Base-by-base conservation (phyloP, 352 stramenopile species). In the Globisporangium nodosum region DNA sequence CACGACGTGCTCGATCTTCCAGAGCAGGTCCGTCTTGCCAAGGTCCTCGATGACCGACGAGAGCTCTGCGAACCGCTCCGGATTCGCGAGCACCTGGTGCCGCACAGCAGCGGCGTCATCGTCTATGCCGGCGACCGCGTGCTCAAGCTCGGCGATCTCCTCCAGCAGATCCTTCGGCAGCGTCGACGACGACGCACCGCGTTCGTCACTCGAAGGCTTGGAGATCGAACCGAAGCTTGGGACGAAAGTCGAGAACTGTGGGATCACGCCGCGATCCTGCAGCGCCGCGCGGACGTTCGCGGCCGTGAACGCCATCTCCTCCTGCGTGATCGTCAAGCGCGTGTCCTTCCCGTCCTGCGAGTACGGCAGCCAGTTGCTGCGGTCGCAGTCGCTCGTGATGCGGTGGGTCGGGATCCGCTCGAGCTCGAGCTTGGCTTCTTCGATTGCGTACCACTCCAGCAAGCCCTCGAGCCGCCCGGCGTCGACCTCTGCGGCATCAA, bases 1-100 rank as follows among this genome's bases (percentile, higher is more conserved):
- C 3, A 91, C 75, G 3, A 64, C 74, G 52, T 91, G 76, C 13
- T 77, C 66, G n/a, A 91, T 73, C 60, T 88, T 91, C 78, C 78
- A 88, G 18, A 91, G 66, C 49, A 91, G 56, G 52, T 91, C 78
- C 11, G 68, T 84, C 62, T 89, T 91, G 2, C 78, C 76, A 0
- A 91, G 58, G 50, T 71, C 75, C 51, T 89, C 74, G 20, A 91
- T 80, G 18, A 85, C 65, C 15, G 65, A 45, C 18, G 78, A 78
- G n/a, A 91, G 68, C 60, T 91, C 78, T 0, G 74, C 76, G 6
- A 91, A 74, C 7, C 81, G 81, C 54, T 91, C 81, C 4, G 78
- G 76, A 31, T 91, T 91, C 18, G 64, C 59, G 20, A 87, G 48
- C 18, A 70, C 56, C n/a, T 74, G 72, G 4, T 27, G 33, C 13